Evolutionary conservation across 495 filamentous ascomycete species (phyloP).

Genomic region (Cryomyces minteri): DNA sequence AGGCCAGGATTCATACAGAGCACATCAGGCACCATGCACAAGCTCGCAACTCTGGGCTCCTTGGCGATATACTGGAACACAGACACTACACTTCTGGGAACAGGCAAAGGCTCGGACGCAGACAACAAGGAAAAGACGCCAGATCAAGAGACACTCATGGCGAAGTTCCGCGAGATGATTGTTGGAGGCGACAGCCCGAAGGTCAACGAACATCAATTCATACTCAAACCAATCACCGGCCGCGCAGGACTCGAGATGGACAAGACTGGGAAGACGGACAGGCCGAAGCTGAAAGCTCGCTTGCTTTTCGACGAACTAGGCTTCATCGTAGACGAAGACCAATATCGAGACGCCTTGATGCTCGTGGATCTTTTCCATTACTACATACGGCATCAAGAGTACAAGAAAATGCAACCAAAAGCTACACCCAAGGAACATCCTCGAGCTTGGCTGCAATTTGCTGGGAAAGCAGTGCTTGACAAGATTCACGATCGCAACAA

Average conservation of each 20-base stretch:
- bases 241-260: slow-evolving; percentile 82
- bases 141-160: slow-evolving; percentile 54
- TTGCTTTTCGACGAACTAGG: slow-evolving; percentile 91
- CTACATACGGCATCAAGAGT: slow-evolving; percentile 93
- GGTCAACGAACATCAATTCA: slow-evolving; percentile 57
- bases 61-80: slow-evolving; percentile 97
- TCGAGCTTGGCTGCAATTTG: slow-evolving; percentile 78
- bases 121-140: slow-evolving; percentile 46
- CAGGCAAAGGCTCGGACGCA: slow-evolving; percentile 40
- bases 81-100: slow-evolving; percentile 63
- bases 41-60: slow-evolving; percentile 71
- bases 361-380: slow-evolving; percentile 97
- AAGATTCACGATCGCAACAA: slow-evolving; percentile 89
- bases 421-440: slow-evolving; percentile 76
- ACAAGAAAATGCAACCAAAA: slow-evolving; percentile 84
- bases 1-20: slow-evolving; percentile 86
- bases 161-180: slow-evolving; percentile 58
- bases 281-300: slow-evolving; percentile 76
- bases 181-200: slow-evolving; percentile 39
- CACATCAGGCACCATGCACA: slow-evolving; percentile 65
- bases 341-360: slow-evolving; percentile 94
- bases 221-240: slow-evolving; percentile 85
- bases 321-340: slow-evolving; percentile 84
- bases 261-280: slow-evolving; percentile 65
- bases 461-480: slow-evolving; percentile 66